Evolutionary conservation across 176 grass and related monocot genomes (phyloP).

Genomic region (Paspalum vaginatum): DNA sequence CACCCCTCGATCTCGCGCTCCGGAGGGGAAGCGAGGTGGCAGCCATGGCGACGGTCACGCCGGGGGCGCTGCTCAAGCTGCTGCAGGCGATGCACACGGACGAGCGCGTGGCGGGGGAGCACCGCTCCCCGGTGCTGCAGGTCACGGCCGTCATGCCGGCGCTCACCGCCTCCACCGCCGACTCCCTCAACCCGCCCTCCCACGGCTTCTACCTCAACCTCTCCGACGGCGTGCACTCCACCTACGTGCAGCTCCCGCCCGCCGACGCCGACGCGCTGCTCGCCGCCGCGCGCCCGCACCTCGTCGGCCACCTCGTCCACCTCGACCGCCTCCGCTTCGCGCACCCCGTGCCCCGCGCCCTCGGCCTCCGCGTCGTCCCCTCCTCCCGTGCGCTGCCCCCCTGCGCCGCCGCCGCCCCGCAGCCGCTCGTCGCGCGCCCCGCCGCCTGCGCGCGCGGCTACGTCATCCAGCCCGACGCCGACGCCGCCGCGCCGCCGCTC

Average conservation of each 20-base stretch:
- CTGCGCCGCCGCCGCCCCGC: conserved; percentile 49
- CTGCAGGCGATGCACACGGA: conserved; percentile 84
- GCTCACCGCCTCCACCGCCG: conserved; percentile 73
- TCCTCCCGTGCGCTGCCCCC: conserved; percentile 54
- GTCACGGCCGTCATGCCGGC: conserved; percentile 80
- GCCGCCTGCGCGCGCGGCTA: conserved; percentile 48
- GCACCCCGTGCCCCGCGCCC: conserved; percentile 66
- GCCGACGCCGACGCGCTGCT: conserved; percentile 74
- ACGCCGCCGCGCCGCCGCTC: conserved; percentile 60
- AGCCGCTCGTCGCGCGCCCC: conserved; percentile 65
- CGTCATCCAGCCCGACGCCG: conserved; percentile 65
- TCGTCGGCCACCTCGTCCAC: conserved; percentile 90
- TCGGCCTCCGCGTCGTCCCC: conserved; percentile 68
- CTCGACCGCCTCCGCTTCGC: conserved; percentile 78
- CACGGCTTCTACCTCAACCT: conserved; percentile 90
- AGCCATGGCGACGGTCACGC: conserved; percentile 73
- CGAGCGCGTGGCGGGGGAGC: conserved; percentile 59
- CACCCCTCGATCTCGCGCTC: neutral
- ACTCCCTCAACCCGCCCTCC: conserved; percentile 75
- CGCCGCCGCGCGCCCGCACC: conserved; percentile 59
- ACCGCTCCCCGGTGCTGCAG: conserved; percentile 86
- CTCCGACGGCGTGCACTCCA: conserved; percentile 80
- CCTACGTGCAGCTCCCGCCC: conserved; percentile 70
- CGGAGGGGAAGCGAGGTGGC: neutral
- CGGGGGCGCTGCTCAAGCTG: conserved; percentile 72